Percentiles rank a stretch among this genome's conserved stretches.
Evolutionary conservation across 2,329 filamentous ascomycete species (phyloP).

Genomic region (Ceratocystis destructans): DNA sequence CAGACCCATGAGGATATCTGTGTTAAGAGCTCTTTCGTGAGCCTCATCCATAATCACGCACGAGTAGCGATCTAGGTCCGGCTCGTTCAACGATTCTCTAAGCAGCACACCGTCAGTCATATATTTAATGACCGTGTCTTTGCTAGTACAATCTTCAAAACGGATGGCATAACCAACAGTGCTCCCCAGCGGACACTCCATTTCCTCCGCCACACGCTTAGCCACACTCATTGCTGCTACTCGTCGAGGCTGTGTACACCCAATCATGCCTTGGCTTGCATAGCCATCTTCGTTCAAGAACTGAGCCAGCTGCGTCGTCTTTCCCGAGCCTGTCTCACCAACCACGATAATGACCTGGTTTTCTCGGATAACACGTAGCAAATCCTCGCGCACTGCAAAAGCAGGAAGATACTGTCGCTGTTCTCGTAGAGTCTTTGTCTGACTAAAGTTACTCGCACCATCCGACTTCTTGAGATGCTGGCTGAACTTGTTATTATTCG

Average conservation of each 20-base stretch:
- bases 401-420: slow-evolving; percentile 89
- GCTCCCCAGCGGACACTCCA: slow-evolving; percentile 81
- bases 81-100: slow-evolving; percentile 82
- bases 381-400: slow-evolving; percentile 88
- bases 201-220: slow-evolving; percentile 95
- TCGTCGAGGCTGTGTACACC: slow-evolving; percentile 88
- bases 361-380: slow-evolving; percentile 81
- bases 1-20: slow-evolving; percentile 90
- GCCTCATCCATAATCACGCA: slow-evolving; percentile 99
- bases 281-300: slow-evolving; percentile 95
- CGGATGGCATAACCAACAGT: slow-evolving; percentile 93
- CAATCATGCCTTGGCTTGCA: slow-evolving; percentile 74
- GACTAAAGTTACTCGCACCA: slow-evolving; percentile 80
- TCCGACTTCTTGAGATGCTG: slow-evolving; percentile 79
- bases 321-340: slow-evolving; percentile 92
- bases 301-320: slow-evolving; percentile 94
- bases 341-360: slow-evolving; percentile 97
- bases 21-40: slow-evolving; percentile 91
- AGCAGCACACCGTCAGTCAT: slow-evolving; percentile 97
- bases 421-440: slow-evolving; percentile 77
- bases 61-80: slow-evolving; percentile 87
- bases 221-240: slow-evolving; percentile 98
- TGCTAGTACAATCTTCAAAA: slow-evolving; percentile 95
- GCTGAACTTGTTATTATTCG: slow-evolving; percentile 62
- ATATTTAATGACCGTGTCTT: slow-evolving; percentile 92